Conservation (phyloP, 1,284 basidiomycete species). For the Porodaedalea pini region DNA sequence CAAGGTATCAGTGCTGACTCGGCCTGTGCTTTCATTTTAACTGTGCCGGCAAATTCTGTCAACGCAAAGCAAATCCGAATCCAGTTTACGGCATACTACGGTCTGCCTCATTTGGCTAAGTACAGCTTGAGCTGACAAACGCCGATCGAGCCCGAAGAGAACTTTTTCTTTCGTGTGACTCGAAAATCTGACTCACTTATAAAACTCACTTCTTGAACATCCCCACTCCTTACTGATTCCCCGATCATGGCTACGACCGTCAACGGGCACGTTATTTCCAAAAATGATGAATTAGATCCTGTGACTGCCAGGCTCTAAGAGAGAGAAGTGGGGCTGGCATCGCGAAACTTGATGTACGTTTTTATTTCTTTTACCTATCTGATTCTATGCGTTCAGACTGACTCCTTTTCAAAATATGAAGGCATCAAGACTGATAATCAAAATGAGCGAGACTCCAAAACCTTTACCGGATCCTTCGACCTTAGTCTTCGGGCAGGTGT, state of each 20-base stretch:
- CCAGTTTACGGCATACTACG: too few species aligned
- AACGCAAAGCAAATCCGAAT: too few species aligned
- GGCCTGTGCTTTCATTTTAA: too few species aligned
- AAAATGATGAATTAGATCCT: not conserved
- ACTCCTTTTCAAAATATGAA: constrained; percentile 25
- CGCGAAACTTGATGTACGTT: constrained; percentile 1
- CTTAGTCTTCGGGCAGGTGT: constrained; percentile 43
- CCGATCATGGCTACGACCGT: not conserved
- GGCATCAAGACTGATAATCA: constrained; percentile 44
- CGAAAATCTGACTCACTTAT: too few species aligned
- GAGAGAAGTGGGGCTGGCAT: not conserved
- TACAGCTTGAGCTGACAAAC: too few species aligned
- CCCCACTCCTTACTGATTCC: not conserved
- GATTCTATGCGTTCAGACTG: not conserved
- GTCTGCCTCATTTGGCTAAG: too few species aligned
- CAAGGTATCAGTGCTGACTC: too few species aligned
- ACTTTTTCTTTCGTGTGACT: too few species aligned
- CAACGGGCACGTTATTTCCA: not conserved
- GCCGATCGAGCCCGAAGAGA: too few species aligned
- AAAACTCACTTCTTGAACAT: not conserved
- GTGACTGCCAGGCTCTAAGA: not conserved
- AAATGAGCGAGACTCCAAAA: constrained; percentile 35
- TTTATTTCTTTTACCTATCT: not conserved
- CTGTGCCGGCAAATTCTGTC: too few species aligned
- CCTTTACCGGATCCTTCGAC: constrained; percentile 37